Percentiles rank a stretch among this genome's conserved stretches.
Conservation (phyloP, 148 eudicot genomes). For the Rhododendron vialii region DNA sequence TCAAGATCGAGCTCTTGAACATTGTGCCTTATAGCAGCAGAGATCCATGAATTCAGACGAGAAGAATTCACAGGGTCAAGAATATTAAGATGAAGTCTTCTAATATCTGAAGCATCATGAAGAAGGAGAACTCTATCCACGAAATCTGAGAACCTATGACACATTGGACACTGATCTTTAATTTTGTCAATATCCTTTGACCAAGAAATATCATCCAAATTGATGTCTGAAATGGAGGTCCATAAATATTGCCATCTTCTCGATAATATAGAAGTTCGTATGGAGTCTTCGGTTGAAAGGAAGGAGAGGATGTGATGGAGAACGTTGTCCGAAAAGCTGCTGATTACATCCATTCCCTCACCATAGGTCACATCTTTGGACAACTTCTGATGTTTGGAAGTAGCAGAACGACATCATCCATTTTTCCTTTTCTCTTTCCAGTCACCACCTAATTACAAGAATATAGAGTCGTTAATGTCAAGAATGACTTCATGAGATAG, state of each 20-base stretch:
- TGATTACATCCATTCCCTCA: not conserved
- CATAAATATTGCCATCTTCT: not conserved
- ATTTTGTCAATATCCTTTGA: not conserved
- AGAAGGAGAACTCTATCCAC: not conserved
- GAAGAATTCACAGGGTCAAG: not conserved
- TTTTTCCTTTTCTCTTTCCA: not conserved
- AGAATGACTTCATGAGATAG: not conserved
- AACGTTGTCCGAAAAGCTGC: conserved; percentile 2
- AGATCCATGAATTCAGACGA: not conserved
- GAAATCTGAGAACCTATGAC: not conserved
- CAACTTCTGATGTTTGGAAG: not conserved
- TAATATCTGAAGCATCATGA: not conserved
- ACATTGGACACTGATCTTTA: not conserved
- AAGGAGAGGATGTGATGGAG: not conserved
- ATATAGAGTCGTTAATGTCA: not conserved
- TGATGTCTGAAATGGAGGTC: conserved; percentile 11
- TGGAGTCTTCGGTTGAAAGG: not conserved
- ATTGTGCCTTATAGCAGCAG: not conserved
- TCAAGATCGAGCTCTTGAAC: not conserved
- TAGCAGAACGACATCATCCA: not conserved
- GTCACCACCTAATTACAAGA: not conserved
- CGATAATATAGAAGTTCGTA: not conserved
- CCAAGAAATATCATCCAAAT: not conserved
- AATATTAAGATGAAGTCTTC: not conserved
- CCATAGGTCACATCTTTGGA: not conserved